Evolutionary conservation across 495 filamentous ascomycete genomes (phyloP).

Genomic region (Tirmania nivea): DNA sequence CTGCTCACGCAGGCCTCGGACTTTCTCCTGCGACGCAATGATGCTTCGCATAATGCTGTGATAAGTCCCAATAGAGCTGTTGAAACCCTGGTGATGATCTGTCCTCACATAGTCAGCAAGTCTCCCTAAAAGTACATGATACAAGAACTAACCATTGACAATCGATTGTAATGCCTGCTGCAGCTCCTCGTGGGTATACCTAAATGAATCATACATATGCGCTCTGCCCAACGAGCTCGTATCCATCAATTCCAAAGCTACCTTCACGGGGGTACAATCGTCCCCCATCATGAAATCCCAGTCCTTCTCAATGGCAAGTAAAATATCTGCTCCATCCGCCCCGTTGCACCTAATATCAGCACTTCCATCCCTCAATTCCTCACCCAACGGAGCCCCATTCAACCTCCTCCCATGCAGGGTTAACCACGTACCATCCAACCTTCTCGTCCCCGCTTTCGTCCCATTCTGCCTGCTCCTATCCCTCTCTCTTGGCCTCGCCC

Average conservation of each 20-base stretch:
- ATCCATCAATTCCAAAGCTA: slow-evolving; percentile 83
- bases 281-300: slow-evolving; percentile 81
- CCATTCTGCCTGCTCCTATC: background rate
- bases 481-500: background rate
- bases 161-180: slow-evolving; percentile 84
- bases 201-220: slow-evolving; percentile 62
- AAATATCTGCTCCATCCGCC: slow-evolving; percentile 24
- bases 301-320: slow-evolving; percentile 54
- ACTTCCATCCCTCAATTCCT: background rate
- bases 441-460: background rate
- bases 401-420: background rate
- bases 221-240: slow-evolving; percentile 80
- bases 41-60: slow-evolving; percentile 96
- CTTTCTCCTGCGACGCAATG: slow-evolving; percentile 62
- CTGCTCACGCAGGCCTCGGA: slow-evolving; percentile 60
- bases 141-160: slow-evolving; percentile 41
- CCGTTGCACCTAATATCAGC: background rate
- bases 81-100: slow-evolving; percentile 98
- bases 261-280: slow-evolving; percentile 75
- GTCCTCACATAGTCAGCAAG: background rate
- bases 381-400: background rate
- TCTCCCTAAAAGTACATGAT: background rate
- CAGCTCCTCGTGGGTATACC: slow-evolving; percentile 57
- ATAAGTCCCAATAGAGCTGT: slow-evolving; percentile 94
- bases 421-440: background rate